A percentile compares a stretch with the other conserved stretches of the same genome.
Evolutionary conservation across 2,329 filamentous ascomycete species (phyloP).

Genomic region (Fusarium coffeatum): DNA sequence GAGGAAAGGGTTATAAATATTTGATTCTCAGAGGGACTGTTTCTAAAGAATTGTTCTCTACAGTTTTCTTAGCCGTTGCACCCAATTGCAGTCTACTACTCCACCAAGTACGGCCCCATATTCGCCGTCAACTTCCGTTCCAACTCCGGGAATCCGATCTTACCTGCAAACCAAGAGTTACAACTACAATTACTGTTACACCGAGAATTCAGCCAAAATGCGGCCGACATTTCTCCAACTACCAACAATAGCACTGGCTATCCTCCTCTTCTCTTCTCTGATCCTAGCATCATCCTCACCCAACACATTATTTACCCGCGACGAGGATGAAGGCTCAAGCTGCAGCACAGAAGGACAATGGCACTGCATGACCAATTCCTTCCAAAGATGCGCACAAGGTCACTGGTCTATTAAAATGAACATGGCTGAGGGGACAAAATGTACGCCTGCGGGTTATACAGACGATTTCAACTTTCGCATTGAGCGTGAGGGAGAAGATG

Average conservation of each 20-base stretch:
- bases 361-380: constrained; percentile 63
- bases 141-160: constrained; percentile 18
- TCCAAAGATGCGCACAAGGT: constrained; percentile 63
- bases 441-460: constrained; percentile 57
- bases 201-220: constrained; percentile 16
- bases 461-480: constrained; percentile 53
- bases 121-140: constrained; percentile 3
- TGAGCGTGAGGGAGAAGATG: constrained; percentile 44
- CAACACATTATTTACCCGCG: constrained; percentile 31
- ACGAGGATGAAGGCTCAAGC: constrained; percentile 51
- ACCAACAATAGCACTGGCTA: constrained; percentile 4
- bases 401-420: constrained; percentile 59
- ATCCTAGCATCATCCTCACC: constrained; percentile 8
- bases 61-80: neutral
- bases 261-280: constrained; percentile 27
- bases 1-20: constrained; percentile 7
- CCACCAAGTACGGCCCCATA: constrained; percentile 24
- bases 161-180: constrained; percentile 2
- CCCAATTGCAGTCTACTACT: constrained; percentile 13
- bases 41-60: constrained; percentile 1
- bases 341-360: constrained; percentile 64
- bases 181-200: neutral
- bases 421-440: constrained; percentile 59
- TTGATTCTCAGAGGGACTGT: neutral
- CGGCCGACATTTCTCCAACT: constrained; percentile 2